Evolutionary conservation across 169 alveolate genomes (phyloP), one percentile per base, ranked within the genome.

Genomic region (Cryptosporidium sp.): DNA sequence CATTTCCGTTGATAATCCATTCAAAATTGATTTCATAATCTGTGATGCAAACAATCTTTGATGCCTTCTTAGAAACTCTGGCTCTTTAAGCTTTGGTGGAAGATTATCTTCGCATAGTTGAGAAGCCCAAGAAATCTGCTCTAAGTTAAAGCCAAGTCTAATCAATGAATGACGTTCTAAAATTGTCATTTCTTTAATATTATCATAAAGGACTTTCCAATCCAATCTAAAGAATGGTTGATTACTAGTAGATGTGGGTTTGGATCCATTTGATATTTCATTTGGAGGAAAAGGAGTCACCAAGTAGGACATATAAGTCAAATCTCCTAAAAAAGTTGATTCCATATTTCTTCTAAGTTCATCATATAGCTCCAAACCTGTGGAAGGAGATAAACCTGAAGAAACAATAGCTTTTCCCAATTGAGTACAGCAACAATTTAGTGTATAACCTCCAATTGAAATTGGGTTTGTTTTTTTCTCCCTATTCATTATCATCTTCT

Each of bases 371-470:
- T 80, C 89, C 8, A 16, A 42, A 14, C 89, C 89, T 4, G 29
- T 65, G 53, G 75, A 60, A 18, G 89, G 89, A 44, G 89, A 62
- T 42, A 80, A n/a, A 1, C 89, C 89, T 48, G 89, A 60, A 23
- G 89, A 21, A 48, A 48, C 89, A 14, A 62, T 48, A 8, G 89
- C 61, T 26, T 44, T 80, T 14, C 89, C 89, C 26, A 80, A 45
- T 35, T 29, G 6, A 42, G 89, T 80, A 39, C 89, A 80, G 21
- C 23, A 42, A n/a, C 60, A 67, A 31, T 80, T 44, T 2, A 80
- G 42, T 12, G 26, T 23, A 31, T 62, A 80, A 42, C 51, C 75
- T 37, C 68, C 56, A 9, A 61, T 62, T 21, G 37, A 44, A 12
- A 42, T 53, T 23, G 29, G 37, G 33, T 23, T 51, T 12, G 69